Evolutionary conservation across 331 rosid species (phyloP).

Genomic region (Rosa hybrid): DNA sequence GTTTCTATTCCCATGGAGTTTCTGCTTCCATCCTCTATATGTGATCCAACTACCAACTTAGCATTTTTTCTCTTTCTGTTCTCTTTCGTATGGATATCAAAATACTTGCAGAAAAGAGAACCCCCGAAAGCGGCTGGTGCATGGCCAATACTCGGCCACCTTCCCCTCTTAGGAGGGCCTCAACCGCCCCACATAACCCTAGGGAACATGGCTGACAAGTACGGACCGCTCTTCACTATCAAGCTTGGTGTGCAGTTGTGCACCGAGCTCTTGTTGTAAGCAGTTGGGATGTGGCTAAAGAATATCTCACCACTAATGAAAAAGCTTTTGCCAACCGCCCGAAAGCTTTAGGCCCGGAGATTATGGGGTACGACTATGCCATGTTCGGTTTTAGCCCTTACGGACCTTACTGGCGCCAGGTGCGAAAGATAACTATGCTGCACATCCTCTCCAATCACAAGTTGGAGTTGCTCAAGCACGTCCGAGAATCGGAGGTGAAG

Average conservation of each 20-base stretch:
- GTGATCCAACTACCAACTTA: no score
- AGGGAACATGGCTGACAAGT: neutral
- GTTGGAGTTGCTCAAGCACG: neutral
- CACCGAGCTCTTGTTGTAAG: neutral
- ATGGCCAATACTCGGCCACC: neutral
- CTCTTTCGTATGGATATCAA: neutral
- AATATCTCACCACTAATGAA: neutral
- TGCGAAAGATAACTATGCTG: neutral
- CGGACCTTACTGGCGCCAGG: neutral
- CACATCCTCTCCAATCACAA: neutral
- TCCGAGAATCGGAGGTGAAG: neutral
- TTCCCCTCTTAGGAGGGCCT: neutral
- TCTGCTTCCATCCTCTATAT: no score
- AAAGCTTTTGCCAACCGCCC: neutral
- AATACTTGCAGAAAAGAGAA: neutral
- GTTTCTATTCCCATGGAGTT: neutral
- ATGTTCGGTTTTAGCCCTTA: neutral
- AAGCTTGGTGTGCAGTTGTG: neutral
- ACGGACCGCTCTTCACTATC: neutral
- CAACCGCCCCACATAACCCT: neutral
- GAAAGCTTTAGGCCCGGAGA: neutral
- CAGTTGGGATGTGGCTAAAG: neutral
- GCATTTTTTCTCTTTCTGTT: neutral
- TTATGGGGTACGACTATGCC: neutral
- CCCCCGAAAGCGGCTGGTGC: neutral